phyloP scores from a whole-genome alignment of 768 basidiomycete species.

The Termitomyces sp. region DNA sequence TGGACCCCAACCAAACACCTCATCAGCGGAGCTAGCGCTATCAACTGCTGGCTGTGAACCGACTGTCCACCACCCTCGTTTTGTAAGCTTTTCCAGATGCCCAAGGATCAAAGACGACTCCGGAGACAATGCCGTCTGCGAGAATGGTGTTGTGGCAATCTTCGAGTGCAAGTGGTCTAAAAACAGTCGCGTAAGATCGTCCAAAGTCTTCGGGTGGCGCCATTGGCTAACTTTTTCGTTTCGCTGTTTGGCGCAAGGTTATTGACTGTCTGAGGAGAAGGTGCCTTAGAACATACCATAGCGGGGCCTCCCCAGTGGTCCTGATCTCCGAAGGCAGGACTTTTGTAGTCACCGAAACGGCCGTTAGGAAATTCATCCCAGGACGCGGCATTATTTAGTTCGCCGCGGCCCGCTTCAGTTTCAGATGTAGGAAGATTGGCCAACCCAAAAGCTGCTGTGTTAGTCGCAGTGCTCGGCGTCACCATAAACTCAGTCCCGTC shows the following conservation, averaged over 20 bases:
- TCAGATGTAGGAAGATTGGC: conserved; percentile 42
- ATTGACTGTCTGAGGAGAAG: neutral
- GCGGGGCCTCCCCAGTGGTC: conserved; percentile 73
- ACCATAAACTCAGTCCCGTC: conserved; percentile 40
- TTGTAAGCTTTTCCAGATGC: conserved; percentile 71
- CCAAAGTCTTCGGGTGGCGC: conserved; percentile 60
- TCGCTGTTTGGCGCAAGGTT: conserved; percentile 32
- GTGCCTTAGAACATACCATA: conserved; percentile 38
- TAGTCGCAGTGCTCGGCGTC: conserved; percentile 60
- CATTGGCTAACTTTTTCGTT: conserved; percentile 62
- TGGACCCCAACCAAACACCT: conserved; percentile 91
- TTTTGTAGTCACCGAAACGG: conserved; percentile 95
- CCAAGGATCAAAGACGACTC: conserved; percentile 82
- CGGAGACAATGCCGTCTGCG: conserved; percentile 67
- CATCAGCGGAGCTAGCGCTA: conserved; percentile 66
- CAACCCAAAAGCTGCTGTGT: conserved; percentile 53
- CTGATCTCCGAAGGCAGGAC: conserved; percentile 86
- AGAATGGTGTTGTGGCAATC: conserved; percentile 83
- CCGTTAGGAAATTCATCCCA: conserved; percentile 99
- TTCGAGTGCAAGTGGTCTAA: conserved; percentile 71
- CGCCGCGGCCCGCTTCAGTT: conserved; percentile 60
- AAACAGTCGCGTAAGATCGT: conserved; percentile 78
- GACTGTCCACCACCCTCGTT: conserved; percentile 89
- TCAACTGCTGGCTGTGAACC: conserved; percentile 95
- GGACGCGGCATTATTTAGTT: conserved; percentile 68